phyloP scores from a whole-genome alignment of 78 protist genomes.

The Dictyostelium citrinum region DNA sequence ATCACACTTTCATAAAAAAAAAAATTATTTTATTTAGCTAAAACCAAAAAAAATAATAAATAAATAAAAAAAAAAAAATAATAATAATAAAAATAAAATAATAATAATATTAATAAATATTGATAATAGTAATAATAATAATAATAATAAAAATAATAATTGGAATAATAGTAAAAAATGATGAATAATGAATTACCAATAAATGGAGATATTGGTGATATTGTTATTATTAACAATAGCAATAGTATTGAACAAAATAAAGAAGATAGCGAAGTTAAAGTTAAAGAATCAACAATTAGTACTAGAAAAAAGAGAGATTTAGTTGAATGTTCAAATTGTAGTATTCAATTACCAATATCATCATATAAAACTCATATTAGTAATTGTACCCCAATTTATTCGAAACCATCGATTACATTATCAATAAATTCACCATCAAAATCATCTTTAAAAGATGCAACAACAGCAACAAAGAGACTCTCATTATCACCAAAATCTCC shows the following conservation, averaged over 20 bases:
- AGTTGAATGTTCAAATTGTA: constrained; percentile 18
- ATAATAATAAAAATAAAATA: too few species aligned
- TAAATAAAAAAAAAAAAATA: neutral
- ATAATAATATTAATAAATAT: too few species aligned
- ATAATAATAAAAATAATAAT: neutral
- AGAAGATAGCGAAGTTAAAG: neutral
- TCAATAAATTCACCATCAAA: neutral
- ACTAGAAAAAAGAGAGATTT: constrained; percentile 15
- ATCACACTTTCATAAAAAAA: too few species aligned
- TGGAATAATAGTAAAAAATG: neutral
- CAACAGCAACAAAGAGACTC: neutral
- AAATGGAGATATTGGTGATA: neutral
- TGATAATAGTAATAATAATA: neutral
- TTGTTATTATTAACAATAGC: too few species aligned
- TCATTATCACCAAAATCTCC: constrained; percentile 9
- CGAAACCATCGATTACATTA: neutral
- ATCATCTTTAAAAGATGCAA: neutral
- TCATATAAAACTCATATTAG: neutral
- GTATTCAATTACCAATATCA: constrained; percentile 19
- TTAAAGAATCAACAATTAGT: neutral
- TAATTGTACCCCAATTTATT: neutral
- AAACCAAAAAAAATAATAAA: neutral
- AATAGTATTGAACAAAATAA: neutral
- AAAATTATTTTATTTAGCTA: too few species aligned
- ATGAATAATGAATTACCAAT: neutral